Conservation (phyloP, 495 filamentous ascomycete genomes). For the Xylona heveae region DNA sequence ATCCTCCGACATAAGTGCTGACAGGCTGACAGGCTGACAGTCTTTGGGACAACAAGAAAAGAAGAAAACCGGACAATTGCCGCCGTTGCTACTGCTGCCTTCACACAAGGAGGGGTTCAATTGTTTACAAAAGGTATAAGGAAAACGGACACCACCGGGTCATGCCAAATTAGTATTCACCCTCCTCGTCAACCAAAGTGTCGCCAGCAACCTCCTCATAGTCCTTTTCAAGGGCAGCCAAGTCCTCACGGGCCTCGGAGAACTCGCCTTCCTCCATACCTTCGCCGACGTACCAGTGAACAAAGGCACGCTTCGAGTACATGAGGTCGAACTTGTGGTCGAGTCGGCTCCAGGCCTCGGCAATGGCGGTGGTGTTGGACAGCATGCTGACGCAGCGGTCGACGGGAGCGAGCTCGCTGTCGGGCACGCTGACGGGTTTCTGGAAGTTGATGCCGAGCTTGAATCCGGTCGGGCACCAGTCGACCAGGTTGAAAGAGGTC, state of each 20-base stretch:
- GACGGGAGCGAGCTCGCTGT: conserved; percentile 91
- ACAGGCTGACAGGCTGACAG: too few relatives aligned
- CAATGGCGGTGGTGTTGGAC: conserved; percentile 97
- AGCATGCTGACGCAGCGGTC: conserved; percentile 90
- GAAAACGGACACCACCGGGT: too few relatives aligned
- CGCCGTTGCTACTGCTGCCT: too few relatives aligned
- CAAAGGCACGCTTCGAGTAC: conserved; percentile 99
- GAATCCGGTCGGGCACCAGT: conserved; percentile 99
- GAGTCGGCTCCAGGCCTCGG: conserved; percentile 93
- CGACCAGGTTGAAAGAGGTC: conserved; percentile 95
- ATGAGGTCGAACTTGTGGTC: conserved; percentile 99
- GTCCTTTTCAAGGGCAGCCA: conserved; percentile 93
- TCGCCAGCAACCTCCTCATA: conserved; percentile 99
- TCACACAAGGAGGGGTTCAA: too few relatives aligned
- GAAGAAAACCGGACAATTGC: too few relatives aligned
- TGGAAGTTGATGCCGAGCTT: conserved; percentile 99
- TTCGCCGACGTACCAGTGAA: conserved; percentile 99
- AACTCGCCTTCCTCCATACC: conserved; percentile 99
- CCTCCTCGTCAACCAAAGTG: conserved; percentile 75
- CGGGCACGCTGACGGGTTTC: conserved; percentile 83
- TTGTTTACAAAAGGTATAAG: too few relatives aligned
- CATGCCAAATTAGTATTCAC: too few relatives aligned
- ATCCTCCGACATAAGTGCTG: too few relatives aligned
- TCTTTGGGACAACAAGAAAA: too few relatives aligned
- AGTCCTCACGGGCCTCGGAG: conserved; percentile 93